phyloP scores from a whole-genome alignment of 164 flowering plant species.

The Cinnamomum micranthum region DNA sequence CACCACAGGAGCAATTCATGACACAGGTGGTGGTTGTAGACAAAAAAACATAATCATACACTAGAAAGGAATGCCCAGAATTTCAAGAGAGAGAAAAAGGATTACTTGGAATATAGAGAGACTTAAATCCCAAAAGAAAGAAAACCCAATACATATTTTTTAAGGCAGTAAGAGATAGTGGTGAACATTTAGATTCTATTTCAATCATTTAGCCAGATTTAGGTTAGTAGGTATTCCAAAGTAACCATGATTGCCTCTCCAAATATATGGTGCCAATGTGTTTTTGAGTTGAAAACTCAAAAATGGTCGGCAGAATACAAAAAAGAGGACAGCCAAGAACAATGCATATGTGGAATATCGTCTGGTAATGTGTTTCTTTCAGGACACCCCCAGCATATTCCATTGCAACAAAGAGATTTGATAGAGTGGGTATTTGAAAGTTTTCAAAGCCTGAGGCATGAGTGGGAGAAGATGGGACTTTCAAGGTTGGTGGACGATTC shows the following conservation, averaged over 20 bases:
- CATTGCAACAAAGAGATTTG: neutral
- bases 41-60: too few species aligned
- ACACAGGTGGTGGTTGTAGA: too few species aligned
- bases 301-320: neutral
- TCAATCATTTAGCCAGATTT: neutral
- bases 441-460: neutral
- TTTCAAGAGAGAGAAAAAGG: too few species aligned
- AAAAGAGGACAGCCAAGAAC: neutral
- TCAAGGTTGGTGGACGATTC: constrained; percentile 17
- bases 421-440: neutral
- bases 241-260: neutral
- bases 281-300: neutral
- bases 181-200: neutral
- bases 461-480: constrained; percentile 4
- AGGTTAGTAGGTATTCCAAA: neutral
- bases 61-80: too few species aligned
- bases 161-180: neutral
- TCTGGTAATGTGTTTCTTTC: constrained; percentile 3
- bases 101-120: too few species aligned
- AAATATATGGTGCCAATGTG: neutral
- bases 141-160: too few species aligned
- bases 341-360: neutral
- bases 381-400: constrained; percentile 2
- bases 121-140: too few species aligned
- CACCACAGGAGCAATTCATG: too few species aligned